A percentile compares a stretch with the other conserved stretches of the same genome.
Evolutionary conservation across 2,329 filamentous ascomycete species (phyloP).

Genomic region (Cladosporium austrohemisphaericum): DNA sequence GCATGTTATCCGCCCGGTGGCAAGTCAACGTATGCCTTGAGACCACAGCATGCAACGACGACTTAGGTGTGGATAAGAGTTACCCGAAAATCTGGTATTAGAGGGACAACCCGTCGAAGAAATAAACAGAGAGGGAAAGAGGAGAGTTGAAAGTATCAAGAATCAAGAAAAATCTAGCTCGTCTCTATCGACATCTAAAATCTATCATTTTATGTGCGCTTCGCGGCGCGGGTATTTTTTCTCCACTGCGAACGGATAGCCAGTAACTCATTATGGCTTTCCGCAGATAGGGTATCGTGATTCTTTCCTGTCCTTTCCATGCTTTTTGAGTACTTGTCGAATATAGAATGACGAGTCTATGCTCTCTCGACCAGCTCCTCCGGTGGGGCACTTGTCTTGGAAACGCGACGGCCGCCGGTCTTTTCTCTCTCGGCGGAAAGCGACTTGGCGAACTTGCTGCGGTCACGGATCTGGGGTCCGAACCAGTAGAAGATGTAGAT

Average conservation of each 20-base stretch:
- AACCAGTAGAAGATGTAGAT: constrained; percentile 54
- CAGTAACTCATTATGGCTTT: background rate
- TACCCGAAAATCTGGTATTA: too few species aligned
- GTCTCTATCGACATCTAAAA: background rate
- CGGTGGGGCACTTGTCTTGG: constrained; percentile 7
- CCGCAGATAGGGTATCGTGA: constrained; percentile 11
- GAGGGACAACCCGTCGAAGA: too few species aligned
- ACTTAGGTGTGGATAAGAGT: too few species aligned
- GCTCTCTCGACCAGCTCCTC: constrained; percentile 4
- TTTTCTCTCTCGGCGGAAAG: constrained; percentile 32
- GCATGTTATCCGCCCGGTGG: too few species aligned
- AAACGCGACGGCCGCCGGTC: constrained; percentile 20
- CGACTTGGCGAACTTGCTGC: constrained; percentile 48
- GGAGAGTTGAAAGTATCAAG: too few species aligned
- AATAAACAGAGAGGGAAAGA: too few species aligned
- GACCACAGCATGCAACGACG: too few species aligned
- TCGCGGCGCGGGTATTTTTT: background rate
- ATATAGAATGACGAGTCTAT: background rate
- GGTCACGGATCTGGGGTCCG: constrained; percentile 47
- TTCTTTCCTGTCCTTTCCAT: background rate
- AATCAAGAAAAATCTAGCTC: background rate
- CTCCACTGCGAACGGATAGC: background rate
- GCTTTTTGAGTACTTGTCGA: background rate
- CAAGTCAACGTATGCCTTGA: too few species aligned
- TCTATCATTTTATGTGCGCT: background rate